Conservation (phyloP, 768 basidiomycete genomes). For the Flagelloscypha sp. region DNA sequence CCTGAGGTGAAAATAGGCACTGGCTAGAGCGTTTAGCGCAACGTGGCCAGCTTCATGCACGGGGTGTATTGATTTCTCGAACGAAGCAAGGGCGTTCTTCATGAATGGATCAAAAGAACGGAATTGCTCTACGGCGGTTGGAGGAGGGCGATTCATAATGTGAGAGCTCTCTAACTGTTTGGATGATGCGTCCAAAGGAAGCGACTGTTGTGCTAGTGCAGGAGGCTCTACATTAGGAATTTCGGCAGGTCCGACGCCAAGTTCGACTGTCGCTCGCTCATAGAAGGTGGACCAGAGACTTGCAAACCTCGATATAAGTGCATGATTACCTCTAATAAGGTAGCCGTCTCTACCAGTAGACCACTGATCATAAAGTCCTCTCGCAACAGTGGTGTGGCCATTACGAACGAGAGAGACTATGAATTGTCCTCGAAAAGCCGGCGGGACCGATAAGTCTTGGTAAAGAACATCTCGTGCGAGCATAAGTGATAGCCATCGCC, state of each 20-base stretch:
- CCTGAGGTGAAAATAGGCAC: constrained; percentile 53
- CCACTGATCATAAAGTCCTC: constrained; percentile 52
- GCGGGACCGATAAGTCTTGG: constrained; percentile 30
- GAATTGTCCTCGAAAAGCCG: constrained; percentile 38
- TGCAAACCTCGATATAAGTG: constrained; percentile 40
- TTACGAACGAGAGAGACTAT: constrained; percentile 36
- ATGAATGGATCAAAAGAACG: constrained; percentile 31
- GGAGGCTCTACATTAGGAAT: too few species aligned
- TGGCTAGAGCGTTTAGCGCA: constrained; percentile 51
- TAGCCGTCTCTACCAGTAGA: constrained; percentile 31
- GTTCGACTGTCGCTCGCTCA: too few species aligned
- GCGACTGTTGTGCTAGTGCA: too few species aligned
- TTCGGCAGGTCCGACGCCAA: too few species aligned
- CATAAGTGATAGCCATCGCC: constrained; percentile 38
- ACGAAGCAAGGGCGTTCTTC: constrained; percentile 36
- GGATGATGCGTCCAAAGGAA: too few species aligned
- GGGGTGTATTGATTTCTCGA: constrained; percentile 35
- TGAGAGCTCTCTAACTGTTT: too few species aligned
- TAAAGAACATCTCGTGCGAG: constrained; percentile 40
- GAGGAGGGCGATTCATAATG: too few species aligned
- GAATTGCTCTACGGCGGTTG: constrained; percentile 8
- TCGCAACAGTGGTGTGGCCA: constrained; percentile 41
- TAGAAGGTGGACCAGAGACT: constrained; percentile 30
- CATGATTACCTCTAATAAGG: constrained; percentile 36
- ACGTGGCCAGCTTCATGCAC: constrained; percentile 38